Evolutionary conservation across 1,284 basidiomycete genomes (phyloP).

Genomic region (Ganoderma sinense): DNA sequence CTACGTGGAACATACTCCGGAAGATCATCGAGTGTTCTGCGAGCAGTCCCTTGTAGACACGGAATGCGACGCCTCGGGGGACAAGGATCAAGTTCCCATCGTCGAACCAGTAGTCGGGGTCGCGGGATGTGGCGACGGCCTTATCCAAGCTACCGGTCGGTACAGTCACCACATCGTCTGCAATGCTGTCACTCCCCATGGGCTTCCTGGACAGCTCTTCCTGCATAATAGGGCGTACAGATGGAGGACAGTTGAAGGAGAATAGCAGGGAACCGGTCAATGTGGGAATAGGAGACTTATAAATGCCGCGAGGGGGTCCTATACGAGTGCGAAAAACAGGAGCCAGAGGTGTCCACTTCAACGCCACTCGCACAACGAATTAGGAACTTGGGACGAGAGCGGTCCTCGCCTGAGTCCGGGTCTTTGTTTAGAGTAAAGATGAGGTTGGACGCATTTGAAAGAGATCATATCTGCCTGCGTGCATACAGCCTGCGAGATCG

Average conservation of each 20-base stretch:
- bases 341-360: too few species aligned
- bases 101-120: slow-evolving; percentile 24
- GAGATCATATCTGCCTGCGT: too few species aligned
- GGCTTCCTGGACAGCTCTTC: not conserved
- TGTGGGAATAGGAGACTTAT: not conserved
- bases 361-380: too few species aligned
- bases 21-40: slow-evolving; percentile 31
- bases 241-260: not conserved
- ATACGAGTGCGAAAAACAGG: too few species aligned
- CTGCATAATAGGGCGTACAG: not conserved
- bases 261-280: not conserved
- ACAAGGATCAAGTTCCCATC: slow-evolving; percentile 35
- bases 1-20: slow-evolving; percentile 29
- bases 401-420: too few species aligned
- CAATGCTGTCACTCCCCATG: not conserved
- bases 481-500: too few species aligned
- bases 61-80: slow-evolving; percentile 23
- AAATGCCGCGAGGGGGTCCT: too few species aligned
- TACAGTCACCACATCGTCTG: not conserved
- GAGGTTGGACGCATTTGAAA: too few species aligned
- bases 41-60: slow-evolving; percentile 29
- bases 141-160: not conserved
- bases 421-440: too few species aligned
- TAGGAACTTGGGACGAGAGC: too few species aligned
- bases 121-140: slow-evolving; percentile 6